Percentiles rank a stretch among this genome's conserved stretches.
These are phyloP conservation scores for Xylariaceae sp. DNA, from an alignment of 2,329 filamentous ascomycete genomes.

Conservation along the genomic window DNA sequence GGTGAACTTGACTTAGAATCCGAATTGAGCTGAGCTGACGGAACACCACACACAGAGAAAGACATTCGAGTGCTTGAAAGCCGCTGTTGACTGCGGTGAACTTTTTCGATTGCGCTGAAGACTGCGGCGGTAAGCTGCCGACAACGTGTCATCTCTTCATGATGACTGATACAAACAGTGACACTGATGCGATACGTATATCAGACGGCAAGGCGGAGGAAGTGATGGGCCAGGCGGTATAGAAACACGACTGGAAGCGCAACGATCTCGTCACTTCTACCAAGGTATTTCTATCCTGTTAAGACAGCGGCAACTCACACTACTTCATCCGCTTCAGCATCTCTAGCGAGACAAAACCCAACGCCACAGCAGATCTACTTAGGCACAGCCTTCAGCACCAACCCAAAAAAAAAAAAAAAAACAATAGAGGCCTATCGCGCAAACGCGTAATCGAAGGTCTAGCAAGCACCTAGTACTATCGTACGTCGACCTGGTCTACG, in stretches of 20 bases:
- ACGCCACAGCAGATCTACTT: conserved; percentile 53
- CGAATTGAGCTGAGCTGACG: background rate
- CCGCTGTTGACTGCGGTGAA: conserved; percentile 58
- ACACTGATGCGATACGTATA: background rate
- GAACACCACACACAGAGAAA: conserved; percentile 40
- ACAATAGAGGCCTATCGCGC: conserved; percentile 63
- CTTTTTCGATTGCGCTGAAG: conserved; percentile 60
- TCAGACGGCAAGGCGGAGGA: conserved; percentile 57
- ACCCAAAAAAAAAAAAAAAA: conserved; percentile 63
- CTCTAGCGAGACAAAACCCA: background rate
- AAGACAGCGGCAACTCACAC: background rate
- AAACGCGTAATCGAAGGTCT: conserved; percentile 69
- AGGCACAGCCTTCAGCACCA: conserved; percentile 56
- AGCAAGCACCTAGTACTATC: conserved; percentile 50
- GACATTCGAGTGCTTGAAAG: conserved; percentile 58
- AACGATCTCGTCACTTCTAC: conserved; percentile 59
- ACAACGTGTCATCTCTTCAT: background rate
- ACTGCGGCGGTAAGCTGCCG: conserved; percentile 20
- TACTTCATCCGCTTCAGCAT: background rate
- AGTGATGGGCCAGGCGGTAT: conserved; percentile 59
- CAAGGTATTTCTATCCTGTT: conserved; percentile 38
- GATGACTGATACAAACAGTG: background rate
- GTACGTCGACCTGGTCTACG: conserved; percentile 66
- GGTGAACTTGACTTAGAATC: background rate
- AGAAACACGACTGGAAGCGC: conserved; percentile 57